Conservation (phyloP, 176 grass and related monocot genomes). For the Triticum aestivum region IWGSC_CS_RefSeq_v2.1 NC_057795.1:570335289-570335788, state of each 20-base stretch:
- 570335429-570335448: background rate
- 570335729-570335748: background rate
- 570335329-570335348: background rate
- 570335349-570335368: background rate
- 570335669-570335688: background rate
- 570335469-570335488: background rate
- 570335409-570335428: background rate
- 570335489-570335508: background rate
- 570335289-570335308: background rate
- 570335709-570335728: background rate
- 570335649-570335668: background rate
- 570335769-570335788: constrained; percentile 3
- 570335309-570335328: background rate
- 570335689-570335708: background rate
- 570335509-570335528: background rate
- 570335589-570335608: background rate
- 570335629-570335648: background rate
- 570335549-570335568: background rate
- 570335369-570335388: background rate
- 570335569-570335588: background rate
- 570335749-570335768: background rate
- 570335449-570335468: background rate
- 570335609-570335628: background rate
- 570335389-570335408: background rate
- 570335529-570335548: background rate